A percentile compares a stretch with the other conserved stretches of the same genome.
Conservation (phyloP, 2,329 filamentous ascomycete species). For the Aquanectria penicillioides region DNA sequence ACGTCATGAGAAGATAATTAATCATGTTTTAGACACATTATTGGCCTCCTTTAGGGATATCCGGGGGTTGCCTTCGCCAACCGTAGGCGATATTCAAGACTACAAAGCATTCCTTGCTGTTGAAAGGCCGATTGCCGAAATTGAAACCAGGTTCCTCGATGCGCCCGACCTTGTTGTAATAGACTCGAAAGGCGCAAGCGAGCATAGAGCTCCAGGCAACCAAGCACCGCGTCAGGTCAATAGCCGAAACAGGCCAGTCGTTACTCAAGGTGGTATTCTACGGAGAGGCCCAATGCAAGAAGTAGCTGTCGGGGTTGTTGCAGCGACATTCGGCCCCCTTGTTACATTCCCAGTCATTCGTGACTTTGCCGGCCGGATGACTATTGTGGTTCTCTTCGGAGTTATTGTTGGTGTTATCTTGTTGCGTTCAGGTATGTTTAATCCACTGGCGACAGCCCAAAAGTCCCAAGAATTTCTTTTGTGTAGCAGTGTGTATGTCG, state of each 20-base stretch:
- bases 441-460: conserved; percentile 24
- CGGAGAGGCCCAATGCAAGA: conserved; percentile 5
- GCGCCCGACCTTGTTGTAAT: conserved; percentile 59
- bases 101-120: conserved; percentile 65
- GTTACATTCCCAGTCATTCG: conserved; percentile 67
- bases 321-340: conserved; percentile 63
- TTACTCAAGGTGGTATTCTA: neutral
- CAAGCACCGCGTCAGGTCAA: neutral
- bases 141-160: conserved; percentile 70
- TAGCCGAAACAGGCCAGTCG: neutral
- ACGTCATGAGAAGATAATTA: neutral
- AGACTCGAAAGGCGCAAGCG: conserved; percentile 13
- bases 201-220: conserved; percentile 24
- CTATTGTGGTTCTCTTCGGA: conserved; percentile 64
- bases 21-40: conserved; percentile 59
- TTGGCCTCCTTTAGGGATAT: conserved; percentile 66
- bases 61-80: conserved; percentile 60
- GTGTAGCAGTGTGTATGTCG: conserved; percentile 47
- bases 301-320: conserved; percentile 33
- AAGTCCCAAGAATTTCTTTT: conserved; percentile 36
- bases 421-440: conserved; percentile 39
- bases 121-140: conserved; percentile 64
- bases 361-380: conserved; percentile 66
- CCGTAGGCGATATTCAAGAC: conserved; percentile 56
- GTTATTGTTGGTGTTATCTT: conserved; percentile 52